Percentiles rank a stretch among this genome's conserved stretches.
Conservation (phyloP, 345 rosid genomes). For the Populus davidiana region DNA sequence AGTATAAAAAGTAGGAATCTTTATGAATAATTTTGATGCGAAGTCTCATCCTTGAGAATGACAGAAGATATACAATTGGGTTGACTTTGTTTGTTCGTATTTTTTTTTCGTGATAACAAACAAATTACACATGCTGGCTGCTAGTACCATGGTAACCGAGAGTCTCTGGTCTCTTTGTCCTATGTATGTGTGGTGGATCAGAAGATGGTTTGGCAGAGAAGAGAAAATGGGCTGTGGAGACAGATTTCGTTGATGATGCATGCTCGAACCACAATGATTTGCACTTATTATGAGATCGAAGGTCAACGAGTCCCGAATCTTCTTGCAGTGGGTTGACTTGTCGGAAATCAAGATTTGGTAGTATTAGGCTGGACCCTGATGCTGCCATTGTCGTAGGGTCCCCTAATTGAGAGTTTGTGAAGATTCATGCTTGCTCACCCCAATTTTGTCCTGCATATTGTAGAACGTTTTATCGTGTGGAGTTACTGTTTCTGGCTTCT, state of each 20-base stretch:
- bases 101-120: no score
- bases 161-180: not conserved
- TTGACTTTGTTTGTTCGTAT: not conserved
- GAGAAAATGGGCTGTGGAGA: constrained; percentile 11
- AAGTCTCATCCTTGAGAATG: not conserved
- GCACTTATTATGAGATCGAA: constrained; percentile 7
- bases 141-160: not conserved
- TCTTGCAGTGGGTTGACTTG: constrained; percentile 35
- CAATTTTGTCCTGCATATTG: no score
- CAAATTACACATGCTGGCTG: not conserved
- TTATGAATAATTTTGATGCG: no score
- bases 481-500: not conserved
- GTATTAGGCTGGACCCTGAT: constrained; percentile 23
- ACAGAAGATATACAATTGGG: not conserved
- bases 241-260: not conserved
- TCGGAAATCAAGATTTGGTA: constrained; percentile 31
- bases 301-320: constrained; percentile 40
- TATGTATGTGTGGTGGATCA: not conserved
- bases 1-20: no score
- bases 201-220: not conserved
- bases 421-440: not conserved
- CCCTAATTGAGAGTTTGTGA: no score
- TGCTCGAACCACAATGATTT: not conserved
- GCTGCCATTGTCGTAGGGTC: not conserved
- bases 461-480: not conserved